Percentiles rank a stretch among this genome's conserved stretches.
Evolutionary conservation across 1,284 basidiomycete species (phyloP).

Genomic region (Dichomitus squalens): DNA sequence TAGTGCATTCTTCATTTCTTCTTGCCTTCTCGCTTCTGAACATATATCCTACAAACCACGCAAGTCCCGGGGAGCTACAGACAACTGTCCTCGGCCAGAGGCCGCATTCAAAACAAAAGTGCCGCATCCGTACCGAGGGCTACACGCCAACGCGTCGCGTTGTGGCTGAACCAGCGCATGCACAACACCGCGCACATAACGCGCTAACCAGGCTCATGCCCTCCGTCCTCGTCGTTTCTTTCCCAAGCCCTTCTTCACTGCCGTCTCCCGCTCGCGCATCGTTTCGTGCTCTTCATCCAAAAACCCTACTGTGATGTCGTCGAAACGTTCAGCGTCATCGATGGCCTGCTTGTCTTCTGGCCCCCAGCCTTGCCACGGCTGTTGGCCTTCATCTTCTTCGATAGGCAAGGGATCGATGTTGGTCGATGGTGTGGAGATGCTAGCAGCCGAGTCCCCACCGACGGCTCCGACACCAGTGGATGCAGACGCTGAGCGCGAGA

Average conservation of each 20-base stretch:
- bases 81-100: too few relatives aligned
- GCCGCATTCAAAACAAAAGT: too few relatives aligned
- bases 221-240: constrained; percentile 13
- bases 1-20: too few relatives aligned
- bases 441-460: constrained; percentile 23
- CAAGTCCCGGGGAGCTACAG: too few relatives aligned
- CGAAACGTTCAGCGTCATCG: constrained; percentile 67
- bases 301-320: constrained; percentile 62
- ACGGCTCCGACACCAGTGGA: constrained; percentile 20
- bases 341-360: constrained; percentile 54
- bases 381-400: constrained; percentile 38
- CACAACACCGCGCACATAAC: too few relatives aligned
- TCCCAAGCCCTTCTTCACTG: neutral
- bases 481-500: constrained; percentile 34
- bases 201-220: too few relatives aligned
- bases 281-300: constrained; percentile 56
- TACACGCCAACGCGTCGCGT: neutral
- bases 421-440: constrained; percentile 43
- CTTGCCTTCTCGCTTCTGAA: too few relatives aligned
- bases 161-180: neutral
- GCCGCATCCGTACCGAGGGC: too few relatives aligned
- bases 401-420: constrained; percentile 34
- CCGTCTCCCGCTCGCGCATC: constrained; percentile 19
- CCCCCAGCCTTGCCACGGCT: constrained; percentile 52
- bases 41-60: too few relatives aligned